Evolutionary conservation across 331 rosid genomes (phyloP).

Genomic region (Pyracantha coccinea): DNA sequence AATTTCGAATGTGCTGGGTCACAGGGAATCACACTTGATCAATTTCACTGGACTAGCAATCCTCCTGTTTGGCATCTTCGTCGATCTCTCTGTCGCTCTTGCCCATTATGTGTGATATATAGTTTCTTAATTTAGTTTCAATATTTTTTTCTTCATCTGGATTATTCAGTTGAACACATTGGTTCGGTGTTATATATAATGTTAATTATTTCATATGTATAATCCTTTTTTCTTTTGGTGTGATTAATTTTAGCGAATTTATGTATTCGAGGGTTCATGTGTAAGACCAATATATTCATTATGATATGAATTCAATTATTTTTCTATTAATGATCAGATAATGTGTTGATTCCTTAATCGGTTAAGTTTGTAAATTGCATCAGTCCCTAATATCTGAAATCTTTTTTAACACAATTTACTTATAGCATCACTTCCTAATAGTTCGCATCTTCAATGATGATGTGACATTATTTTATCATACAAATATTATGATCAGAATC

Average conservation of each 20-base stretch:
- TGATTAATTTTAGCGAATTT: not conserved
- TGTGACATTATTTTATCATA: not conserved
- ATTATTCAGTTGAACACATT: not conserved
- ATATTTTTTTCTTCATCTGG: not conserved
- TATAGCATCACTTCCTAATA: not conserved
- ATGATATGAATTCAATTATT: not conserved
- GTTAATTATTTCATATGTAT: not conserved
- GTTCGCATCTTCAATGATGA: not conserved
- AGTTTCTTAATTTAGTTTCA: not conserved
- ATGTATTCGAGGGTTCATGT: not conserved
- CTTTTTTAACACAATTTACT: not conserved
- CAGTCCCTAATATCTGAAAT: not conserved
- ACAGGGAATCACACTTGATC: conserved; percentile 29
- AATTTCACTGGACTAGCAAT: conserved; percentile 56
- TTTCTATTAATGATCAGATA: not conserved
- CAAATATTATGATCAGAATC: no score
- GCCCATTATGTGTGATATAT: conserved; percentile 9
- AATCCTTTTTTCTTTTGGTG: not conserved
- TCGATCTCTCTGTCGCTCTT: conserved; percentile 35
- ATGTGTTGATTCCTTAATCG: not conserved
- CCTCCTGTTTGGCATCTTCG: conserved; percentile 70
- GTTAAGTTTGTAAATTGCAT: not conserved
- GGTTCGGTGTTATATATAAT: not conserved
- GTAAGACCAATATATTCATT: not conserved
- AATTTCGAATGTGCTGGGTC: not conserved